Evolutionary conservation across 73 alveolate genomes (phyloP), one percentile per base, ranked within the genome.

Genomic region (Paramecium sonneborni): DNA sequence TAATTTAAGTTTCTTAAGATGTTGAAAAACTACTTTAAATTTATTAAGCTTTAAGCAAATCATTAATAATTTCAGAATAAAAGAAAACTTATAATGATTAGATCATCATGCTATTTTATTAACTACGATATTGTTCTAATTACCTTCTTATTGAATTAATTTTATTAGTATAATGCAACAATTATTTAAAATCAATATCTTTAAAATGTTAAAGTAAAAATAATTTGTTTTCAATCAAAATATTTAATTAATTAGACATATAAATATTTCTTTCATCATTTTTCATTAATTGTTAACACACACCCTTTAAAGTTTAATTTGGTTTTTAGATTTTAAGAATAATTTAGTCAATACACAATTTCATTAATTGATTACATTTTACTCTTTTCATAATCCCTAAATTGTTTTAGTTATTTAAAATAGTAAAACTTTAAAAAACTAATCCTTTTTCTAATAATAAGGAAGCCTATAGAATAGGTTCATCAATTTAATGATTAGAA

Each of bases 1-100:
- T 72, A 32, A 32, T 72, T 72, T 72, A 32, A 0, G 86, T 72
- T 72, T 72, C 86, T 35, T 34, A 15, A 2, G 86, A 34, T 15
- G 57, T 72, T 12, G 35, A 20, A 32, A 72, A 20, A 34, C 32
- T 34, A 72, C 26, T 72, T 35, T 35, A 72, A 12, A 72, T 20
- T 38, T 72, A 21, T 15, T 72, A 0, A 34, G 67, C 86, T 1
- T 10, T 15, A 2, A 72, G 32, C 18, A 34, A 72, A 72, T 72
- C 86, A 72, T 72, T 72, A 4, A 72, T 11, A 15, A 72, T 72
- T 38, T 72, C 86, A 11, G 86, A 12, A n/a, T 34, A 72, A 35
- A 72, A 72, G 32, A 72, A 72, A 1, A 32, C 67, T 38, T 7
- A 15, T 34, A 72, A 62, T 0, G 84, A 26, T 62, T 62, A 26